These are phyloP conservation scores for Pythium coloratum DNA, from an alignment of 352 stramenopile genomes.

Conservation along the genomic window DNA sequence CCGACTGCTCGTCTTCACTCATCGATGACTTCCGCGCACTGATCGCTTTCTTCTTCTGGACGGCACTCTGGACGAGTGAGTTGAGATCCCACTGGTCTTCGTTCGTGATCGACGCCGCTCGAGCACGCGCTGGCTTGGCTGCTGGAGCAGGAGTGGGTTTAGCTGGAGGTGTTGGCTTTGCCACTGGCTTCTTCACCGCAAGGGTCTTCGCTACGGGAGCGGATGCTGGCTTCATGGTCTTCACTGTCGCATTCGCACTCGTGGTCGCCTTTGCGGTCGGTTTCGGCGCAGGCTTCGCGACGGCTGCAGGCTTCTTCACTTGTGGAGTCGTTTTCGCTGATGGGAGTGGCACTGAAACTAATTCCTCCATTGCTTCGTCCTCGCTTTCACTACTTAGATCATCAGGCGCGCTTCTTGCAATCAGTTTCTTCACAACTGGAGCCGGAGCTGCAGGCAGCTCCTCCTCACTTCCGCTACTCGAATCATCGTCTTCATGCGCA, in stretches of 20 bases:
- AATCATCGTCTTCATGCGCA: no score
- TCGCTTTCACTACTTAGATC: not conserved
- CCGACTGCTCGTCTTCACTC: slow-evolving; percentile 8
- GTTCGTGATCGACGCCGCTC: not conserved
- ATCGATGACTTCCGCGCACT: not conserved
- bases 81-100: slow-evolving; percentile 29
- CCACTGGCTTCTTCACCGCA: not conserved
- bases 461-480: not conserved
- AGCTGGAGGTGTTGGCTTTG: not conserved
- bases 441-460: not conserved
- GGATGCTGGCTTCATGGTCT: not conserved
- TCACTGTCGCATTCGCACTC: not conserved
- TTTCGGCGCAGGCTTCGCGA: not conserved
- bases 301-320: not conserved
- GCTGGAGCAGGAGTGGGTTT: not conserved
- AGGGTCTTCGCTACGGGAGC: not conserved
- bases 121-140: not conserved
- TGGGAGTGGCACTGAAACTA: not conserved
- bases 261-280: not conserved
- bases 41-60: slow-evolving; percentile 1
- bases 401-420: not conserved
- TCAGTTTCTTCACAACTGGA: not conserved
- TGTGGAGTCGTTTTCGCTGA: not conserved
- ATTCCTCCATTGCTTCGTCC: not conserved
- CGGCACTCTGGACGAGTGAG: slow-evolving; percentile 15